These are phyloP conservation scores for Akanthomyces lecanii DNA, from an alignment of 2,329 filamentous ascomycete genomes.

Conservation along the genomic window DNA sequence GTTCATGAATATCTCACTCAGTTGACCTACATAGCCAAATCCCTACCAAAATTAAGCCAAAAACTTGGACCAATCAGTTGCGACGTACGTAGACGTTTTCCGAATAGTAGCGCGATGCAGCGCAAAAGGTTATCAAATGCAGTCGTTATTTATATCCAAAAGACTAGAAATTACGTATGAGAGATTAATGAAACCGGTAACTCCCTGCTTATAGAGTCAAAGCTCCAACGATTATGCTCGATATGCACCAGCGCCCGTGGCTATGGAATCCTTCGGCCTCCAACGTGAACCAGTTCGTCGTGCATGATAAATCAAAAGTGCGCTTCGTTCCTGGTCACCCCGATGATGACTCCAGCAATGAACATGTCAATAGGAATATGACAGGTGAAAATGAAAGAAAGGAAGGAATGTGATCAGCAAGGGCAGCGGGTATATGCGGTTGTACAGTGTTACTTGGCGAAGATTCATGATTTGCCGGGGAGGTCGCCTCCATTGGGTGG, in stretches of 20 bases:
- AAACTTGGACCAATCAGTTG: neutral
- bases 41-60: neutral
- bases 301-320: neutral
- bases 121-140: neutral
- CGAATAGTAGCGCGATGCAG: neutral
- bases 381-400: conserved; percentile 13
- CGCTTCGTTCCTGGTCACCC: neutral
- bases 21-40: neutral
- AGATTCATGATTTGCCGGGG: conserved; percentile 5
- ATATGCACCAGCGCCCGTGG: neutral
- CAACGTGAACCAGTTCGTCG: neutral
- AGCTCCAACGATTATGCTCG: neutral
- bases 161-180: conserved; percentile 12
- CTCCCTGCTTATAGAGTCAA: neutral
- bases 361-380: neutral
- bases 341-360: conserved; percentile 2
- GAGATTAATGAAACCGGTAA: neutral
- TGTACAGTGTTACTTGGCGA: neutral
- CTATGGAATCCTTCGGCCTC: neutral
- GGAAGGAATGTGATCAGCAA: neutral
- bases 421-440: neutral
- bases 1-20: neutral
- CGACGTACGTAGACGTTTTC: neutral
- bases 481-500: conserved; percentile 31
- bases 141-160: conserved; percentile 15